Evolutionary conservation across 768 basidiomycete species (phyloP), one percentile per base, ranked within the genome.

Genomic region (Leucosporidium creatinivorum): DNA sequence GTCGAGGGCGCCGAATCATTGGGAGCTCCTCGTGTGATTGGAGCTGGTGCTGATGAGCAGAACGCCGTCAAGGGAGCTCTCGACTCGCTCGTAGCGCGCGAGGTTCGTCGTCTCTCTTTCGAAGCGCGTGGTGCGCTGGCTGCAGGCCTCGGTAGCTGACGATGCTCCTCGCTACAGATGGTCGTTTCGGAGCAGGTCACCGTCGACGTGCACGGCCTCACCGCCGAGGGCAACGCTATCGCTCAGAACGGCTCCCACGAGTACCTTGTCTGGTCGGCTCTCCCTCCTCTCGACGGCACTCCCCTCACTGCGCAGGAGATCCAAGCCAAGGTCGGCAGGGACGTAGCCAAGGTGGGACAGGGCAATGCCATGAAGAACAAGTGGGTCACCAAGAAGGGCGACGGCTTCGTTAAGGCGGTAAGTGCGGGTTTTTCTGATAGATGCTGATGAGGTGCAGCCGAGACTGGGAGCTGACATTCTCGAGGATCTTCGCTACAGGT

Each of bases 361-460:
- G 88, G 88, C 13, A 85, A 89, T 71, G 96, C 94, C 25, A 96
- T 99, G 84, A 97, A 93, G 81, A 92, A 89, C 74, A 89, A 89
- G 64, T 99, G 96, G 96, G 91, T 98, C 69, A 83, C 82, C 26
- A 98, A 97, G 78, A 89, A 94, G 70, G 91, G 89, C 12, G 84
- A 85, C 69, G 90, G 77, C 1, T 85, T 99, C 72, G 85, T 94
- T 56, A 89, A 89, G 80, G 81, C 87, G 69, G 93, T 94, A 69
- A 72, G 89, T 83, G 39, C 39, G 39, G 39, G 39, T 44, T 44
- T 39, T 15, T 17, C 28, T 10, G 3, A 33, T 2, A n/a, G 10
- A 4, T 17, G 17, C n/a, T n/a, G 33, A 30, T 7, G 49, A 44
- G 33, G 31, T 26, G n/a, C n/a, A 39, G 33, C 58, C 33, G 18